Percentiles rank a stretch among this genome's conserved stretches.
phyloP scores from a whole-genome alignment of 2,329 filamentous ascomycete species.

The Rasamsonia emersonii region DNA sequence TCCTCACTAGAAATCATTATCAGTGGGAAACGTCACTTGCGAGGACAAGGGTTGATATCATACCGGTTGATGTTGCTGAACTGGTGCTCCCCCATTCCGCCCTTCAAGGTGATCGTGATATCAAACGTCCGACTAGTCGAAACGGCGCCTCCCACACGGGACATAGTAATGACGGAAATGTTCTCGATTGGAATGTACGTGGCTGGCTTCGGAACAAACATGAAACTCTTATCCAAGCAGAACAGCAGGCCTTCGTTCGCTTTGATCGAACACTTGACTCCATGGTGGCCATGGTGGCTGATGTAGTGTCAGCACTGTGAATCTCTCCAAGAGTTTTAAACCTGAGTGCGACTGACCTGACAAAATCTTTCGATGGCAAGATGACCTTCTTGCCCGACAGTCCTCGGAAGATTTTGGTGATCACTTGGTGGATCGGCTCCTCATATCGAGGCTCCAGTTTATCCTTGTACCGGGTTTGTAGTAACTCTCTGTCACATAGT shows the following conservation, averaged over 20 bases:
- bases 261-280: conserved; percentile 99
- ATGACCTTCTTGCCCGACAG: conserved; percentile 92
- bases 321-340: neutral
- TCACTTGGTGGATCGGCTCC: conserved; percentile 83
- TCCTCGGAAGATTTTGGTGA: conserved; percentile 91
- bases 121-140: conserved; percentile 94
- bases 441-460: conserved; percentile 87
- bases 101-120: conserved; percentile 87
- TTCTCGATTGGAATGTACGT: conserved; percentile 97
- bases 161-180: conserved; percentile 85
- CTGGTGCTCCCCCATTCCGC: conserved; percentile 76
- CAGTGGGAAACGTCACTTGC: conserved; percentile 12
- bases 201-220: conserved; percentile 97
- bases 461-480: conserved; percentile 80
- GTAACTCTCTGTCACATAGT: conserved; percentile 48
- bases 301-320: neutral
- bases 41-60: conserved; percentile 9
- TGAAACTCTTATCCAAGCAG: conserved; percentile 95
- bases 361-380: conserved; percentile 87
- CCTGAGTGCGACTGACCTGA: conserved; percentile 44
- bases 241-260: conserved; percentile 96
- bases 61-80: conserved; percentile 98
- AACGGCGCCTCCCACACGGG: conserved; percentile 85
- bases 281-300: conserved; percentile 80
- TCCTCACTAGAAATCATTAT: conserved; percentile 57